Evolutionary conservation across 345 rosid species (phyloP), one percentile per base, ranked within the genome.

Genomic region (Citrus reticulata): DNA sequence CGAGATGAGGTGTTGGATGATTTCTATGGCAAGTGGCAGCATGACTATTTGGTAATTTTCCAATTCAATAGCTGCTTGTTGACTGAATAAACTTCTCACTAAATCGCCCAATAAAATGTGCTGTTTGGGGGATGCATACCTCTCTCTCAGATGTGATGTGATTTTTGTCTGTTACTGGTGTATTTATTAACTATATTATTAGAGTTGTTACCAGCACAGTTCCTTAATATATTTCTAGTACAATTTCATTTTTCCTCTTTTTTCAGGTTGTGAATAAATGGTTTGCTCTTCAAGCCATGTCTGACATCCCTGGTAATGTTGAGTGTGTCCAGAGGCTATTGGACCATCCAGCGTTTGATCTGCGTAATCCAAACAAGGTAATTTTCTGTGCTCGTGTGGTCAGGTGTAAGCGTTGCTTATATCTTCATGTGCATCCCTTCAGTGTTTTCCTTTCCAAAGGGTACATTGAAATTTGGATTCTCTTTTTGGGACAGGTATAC

Each of bases 311-410:
- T 54, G 93, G 93, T 37, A 97, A 97, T 79, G 93, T 94, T 62
- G 93, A 93, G 85, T 94, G 91, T 76, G 95, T 94, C 17, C 84
- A 78, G 76, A 92, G 86, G 37, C 98, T 94, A 74, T 69, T 91
- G 74, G 86, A 82, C 55, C 98, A 97, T 83, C 97, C 96, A 6
- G 94, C 98, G 49, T 94, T 94, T 40, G 99, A 94, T 87, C 74
- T 97, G 62, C 93, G 93, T 30, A 94, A 92, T 83, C 99, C 98
- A 25, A 97, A 94, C 86, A 97, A 94, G 95, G 99, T 77, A 82
- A 83, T 80, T 37, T 54, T n/a, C 3, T 24, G 35, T 35, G 35
- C 66, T 11, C 3, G 29, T 62, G 16, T 37, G 2, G 34, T 16
- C 46, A 2, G 24, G 39, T 25, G 25, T n/a, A 14, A 6, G 57